Evolutionary conservation across 1,139 yeast species (phyloP), one percentile per base, ranked within the genome.

Genomic region (Geotrichum restrictum): DNA sequence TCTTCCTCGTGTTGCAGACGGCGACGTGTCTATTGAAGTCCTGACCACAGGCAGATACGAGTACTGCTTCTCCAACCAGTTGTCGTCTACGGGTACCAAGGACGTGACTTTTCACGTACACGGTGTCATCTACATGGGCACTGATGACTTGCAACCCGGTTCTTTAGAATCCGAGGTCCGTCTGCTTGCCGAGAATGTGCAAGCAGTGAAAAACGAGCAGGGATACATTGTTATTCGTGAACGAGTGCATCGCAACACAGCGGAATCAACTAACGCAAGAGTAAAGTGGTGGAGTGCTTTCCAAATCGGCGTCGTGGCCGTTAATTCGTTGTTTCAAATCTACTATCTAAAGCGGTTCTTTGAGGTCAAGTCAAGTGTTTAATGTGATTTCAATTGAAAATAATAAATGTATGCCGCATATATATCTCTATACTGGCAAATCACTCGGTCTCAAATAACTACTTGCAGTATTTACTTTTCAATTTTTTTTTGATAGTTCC

Each of bases 201-300:
- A 81, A 62, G 96, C 88, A 64, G 89, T 93, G 58, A 86, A 85
- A 72, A 94, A 91, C 62, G 98, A 93, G 73, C 75, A 74, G 57
- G 81, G 88, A 61, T 93, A 93, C 73, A 84, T 93, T 65, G 95
- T 89, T 47, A 89, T 93, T 57, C 84, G 98, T 73, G 98, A 93
- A 73, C 84, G 98, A 73, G 87, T 95, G 33, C 98, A 93, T 72
- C 86, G 98, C 79, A 93, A 93, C 74, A 93, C 98, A 16, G 98
- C 98, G 6, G 98, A 93, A 73, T 85, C 95, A 29, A 93, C 98
- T 50, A 93, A 93, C 72, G 85, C 95, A 54, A 82, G 98, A 67
- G 98, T 93, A 64, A 93, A 93, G 73, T 93, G 95, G 89, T 93
- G 98, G 98, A 87, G 96, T 29, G 78, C 88, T 37, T 86, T 91